Base-by-base conservation (phyloP, 2,329 filamentous ascomycete genomes). In the Colletotrichum limetticola region DNA sequence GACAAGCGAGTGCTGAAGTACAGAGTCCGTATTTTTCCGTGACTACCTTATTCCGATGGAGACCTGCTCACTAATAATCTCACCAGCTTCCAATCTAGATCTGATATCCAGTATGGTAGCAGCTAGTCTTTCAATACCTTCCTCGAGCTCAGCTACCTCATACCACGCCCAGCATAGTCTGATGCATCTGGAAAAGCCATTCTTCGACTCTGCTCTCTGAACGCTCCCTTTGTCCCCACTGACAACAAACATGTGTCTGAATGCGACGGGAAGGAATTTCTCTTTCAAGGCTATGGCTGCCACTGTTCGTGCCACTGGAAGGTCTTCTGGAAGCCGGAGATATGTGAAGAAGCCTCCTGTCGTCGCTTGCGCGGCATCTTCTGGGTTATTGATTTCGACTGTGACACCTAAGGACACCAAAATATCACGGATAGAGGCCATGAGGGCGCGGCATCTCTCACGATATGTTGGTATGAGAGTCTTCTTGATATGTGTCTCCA, bases 111-210 rank as follows among this genome's bases (percentile, higher is more conserved):
- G 2, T 14, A 70, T 70, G 0, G 61, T 66, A 7, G 46, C 56
- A 5, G 59, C 91, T 66, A 95, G 82, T 76, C 93, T 89, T 78
- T 85, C 81, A 5, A 96, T 87, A 0, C 93, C 94, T 77, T 95
- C 92, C 0, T 85, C 86, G 19, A 97, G 81, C 65, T 89, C 85
- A 19, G 87, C 85, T 77, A 92, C 90, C 2, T 91, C 87, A 80
- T 93, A 92, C 90, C 93, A 95, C 6, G 91, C 86, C 81, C 93
- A 95, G 73, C 91, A 94, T 22, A 95, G 80, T 55, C 93, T 86
- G 35, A 95, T 82, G 57, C 88, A 87, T 58, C 86, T 80, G 26
- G 88, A 84, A 78, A 96, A 94, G 35, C 83, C 73, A 19, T 62
- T 22, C 6, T n/a, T 5, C 14, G 28, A 56, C 19, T 68, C 72